Evolutionary conservation across 805 yeast genomes (phyloP).

Genomic region (Candida peoriensis): DNA sequence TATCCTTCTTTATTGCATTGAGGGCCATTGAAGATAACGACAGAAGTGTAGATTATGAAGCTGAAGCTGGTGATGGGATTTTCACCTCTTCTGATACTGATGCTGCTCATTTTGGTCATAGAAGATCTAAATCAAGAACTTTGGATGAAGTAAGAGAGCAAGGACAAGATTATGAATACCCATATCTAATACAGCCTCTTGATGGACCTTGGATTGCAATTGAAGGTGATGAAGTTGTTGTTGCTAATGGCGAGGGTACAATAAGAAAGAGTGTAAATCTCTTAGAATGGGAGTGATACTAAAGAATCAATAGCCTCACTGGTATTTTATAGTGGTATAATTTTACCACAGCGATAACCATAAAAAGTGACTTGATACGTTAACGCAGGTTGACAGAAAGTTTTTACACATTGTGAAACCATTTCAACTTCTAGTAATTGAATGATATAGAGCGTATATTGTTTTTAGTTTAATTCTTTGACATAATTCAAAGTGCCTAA

Average conservation of each 20-base stretch:
- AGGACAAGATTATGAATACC: slow-evolving; percentile 64
- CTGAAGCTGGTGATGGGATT: slow-evolving; percentile 19
- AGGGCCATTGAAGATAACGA: slow-evolving; percentile 48
- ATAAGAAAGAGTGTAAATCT: slow-evolving; percentile 30
- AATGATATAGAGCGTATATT: too few relatives aligned
- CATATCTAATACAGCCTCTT: slow-evolving; percentile 59
- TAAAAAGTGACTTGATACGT: too few relatives aligned
- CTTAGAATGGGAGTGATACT: slow-evolving; percentile 37
- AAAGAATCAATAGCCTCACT: neutral
- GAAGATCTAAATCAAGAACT: slow-evolving; percentile 18
- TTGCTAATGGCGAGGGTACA: slow-evolving; percentile 41
- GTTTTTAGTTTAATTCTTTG: too few relatives aligned
- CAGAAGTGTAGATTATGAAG: slow-evolving; percentile 2
- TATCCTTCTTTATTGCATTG: slow-evolving; percentile 81
- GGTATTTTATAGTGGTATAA: too few relatives aligned
- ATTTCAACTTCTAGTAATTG: too few relatives aligned
- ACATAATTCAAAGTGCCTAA: too few relatives aligned
- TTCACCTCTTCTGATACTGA: slow-evolving; percentile 2
- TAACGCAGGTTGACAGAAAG: too few relatives aligned
- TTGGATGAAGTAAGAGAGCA: slow-evolving; percentile 27
- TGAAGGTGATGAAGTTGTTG: slow-evolving; percentile 30
- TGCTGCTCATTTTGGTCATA: slow-evolving; percentile 10
- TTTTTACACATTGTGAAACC: too few relatives aligned
- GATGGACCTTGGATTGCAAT: slow-evolving; percentile 79
- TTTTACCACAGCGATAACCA: too few relatives aligned